Evolutionary conservation across 1,284 basidiomycete genomes (phyloP).

Genomic region (Moesziomyces sp.): DNA sequence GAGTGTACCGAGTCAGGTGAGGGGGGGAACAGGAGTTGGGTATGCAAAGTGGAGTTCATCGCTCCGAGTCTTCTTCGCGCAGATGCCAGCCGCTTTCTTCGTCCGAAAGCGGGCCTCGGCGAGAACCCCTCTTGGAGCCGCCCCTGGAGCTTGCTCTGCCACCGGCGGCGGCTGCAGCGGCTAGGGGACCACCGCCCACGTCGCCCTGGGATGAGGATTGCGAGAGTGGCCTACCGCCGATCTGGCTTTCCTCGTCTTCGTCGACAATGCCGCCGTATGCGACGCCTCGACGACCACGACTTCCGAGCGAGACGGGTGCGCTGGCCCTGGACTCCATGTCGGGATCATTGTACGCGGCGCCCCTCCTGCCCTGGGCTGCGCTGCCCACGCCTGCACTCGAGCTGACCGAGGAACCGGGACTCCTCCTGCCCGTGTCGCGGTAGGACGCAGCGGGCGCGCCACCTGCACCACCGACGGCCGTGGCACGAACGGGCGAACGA

Average conservation of each 20-base stretch:
- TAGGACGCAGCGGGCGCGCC: conserved; percentile 9
- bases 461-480: conserved; percentile 13
- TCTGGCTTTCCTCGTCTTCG: conserved; percentile 42
- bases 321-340: conserved; percentile 41
- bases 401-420: conserved; percentile 10
- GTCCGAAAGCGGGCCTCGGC: conserved; percentile 28
- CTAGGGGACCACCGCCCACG: conserved; percentile 22
- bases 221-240: conserved; percentile 22
- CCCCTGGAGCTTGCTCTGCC: conserved; percentile 18
- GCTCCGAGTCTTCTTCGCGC: conserved; percentile 40
- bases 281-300: conserved; percentile 50
- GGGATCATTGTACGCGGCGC: conserved; percentile 53
- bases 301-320: conserved; percentile 48
- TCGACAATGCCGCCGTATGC: conserved; percentile 49
- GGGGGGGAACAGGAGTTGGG: not conserved
- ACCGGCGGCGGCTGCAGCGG: conserved; percentile 37
- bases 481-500: conserved; percentile 17
- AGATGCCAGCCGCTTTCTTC: conserved; percentile 54
- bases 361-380: conserved; percentile 39
- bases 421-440: conserved; percentile 17
- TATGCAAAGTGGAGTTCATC: conserved; percentile 1
- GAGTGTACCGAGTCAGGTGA: not conserved
- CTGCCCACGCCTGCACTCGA: conserved; percentile 8
- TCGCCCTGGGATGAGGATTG: conserved; percentile 7
- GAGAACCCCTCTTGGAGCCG: conserved; percentile 17